A percentile compares a stretch with the other conserved stretches of the same genome.
phyloP scores from a whole-genome alignment of 495 filamentous ascomycete species.

The Aspergillus olivimuriae region DNA sequence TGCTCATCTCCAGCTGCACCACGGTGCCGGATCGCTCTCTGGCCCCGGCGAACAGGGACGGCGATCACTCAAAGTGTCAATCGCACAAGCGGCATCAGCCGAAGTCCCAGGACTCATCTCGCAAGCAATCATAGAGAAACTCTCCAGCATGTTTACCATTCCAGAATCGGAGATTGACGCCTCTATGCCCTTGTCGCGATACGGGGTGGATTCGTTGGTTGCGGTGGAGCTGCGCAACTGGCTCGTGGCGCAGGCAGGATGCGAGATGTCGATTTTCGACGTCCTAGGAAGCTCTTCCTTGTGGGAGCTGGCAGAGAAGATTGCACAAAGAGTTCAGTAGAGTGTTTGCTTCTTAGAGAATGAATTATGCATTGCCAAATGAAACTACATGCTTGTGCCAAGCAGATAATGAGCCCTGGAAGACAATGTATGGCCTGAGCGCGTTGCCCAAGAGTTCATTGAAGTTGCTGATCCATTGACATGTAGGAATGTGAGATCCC shows the following conservation, averaged over 20 bases:
- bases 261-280: slow-evolving; percentile 35
- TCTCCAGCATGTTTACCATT: slow-evolving; percentile 13
- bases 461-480: no score
- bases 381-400: no score
- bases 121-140: slow-evolving; percentile 8
- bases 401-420: no score
- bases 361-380: neutral
- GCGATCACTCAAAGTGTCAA: neutral
- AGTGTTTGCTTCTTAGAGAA: neutral
- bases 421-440: no score
- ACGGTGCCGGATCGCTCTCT: neutral
- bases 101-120: neutral
- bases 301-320: slow-evolving; percentile 13
- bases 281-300: slow-evolving; percentile 34
- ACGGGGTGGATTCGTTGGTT: slow-evolving; percentile 31
- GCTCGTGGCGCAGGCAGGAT: slow-evolving; percentile 23
- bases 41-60: neutral
- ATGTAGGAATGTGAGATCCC: no score
- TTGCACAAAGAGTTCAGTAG: neutral
- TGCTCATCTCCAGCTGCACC: neutral
- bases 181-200: slow-evolving; percentile 11
- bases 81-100: neutral
- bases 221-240: slow-evolving; percentile 28
- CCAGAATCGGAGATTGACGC: slow-evolving; percentile 13
- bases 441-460: no score